phyloP scores from a whole-genome alignment of 495 filamentous ascomycete genomes.

The Lophiotrema nucula region DNA sequence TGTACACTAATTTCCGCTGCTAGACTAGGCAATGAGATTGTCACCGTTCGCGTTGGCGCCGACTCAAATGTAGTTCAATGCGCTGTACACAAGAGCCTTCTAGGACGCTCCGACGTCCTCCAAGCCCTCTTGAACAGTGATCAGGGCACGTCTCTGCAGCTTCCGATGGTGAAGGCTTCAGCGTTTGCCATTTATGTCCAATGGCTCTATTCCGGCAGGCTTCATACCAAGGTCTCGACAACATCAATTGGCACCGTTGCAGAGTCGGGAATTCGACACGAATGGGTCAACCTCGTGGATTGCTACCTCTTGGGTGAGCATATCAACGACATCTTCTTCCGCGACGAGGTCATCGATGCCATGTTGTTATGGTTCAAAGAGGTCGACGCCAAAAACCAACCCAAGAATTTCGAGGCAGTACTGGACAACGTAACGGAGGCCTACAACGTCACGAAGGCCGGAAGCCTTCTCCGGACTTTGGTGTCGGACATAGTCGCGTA shows the following conservation, averaged over 20 bases:
- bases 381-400: not conserved
- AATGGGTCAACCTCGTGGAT: not conserved
- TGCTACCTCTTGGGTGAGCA: not conserved
- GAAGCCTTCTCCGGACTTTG: not conserved
- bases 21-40: too few relatives aligned
- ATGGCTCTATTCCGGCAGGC: constrained; percentile 2
- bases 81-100: too few relatives aligned
- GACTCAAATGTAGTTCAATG: too few relatives aligned
- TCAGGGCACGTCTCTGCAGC: too few relatives aligned
- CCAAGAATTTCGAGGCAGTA: too few relatives aligned
- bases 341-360: not conserved
- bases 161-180: too few relatives aligned
- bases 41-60: too few relatives aligned
- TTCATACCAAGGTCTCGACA: too few relatives aligned
- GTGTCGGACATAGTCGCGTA: not conserved
- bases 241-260: too few relatives aligned
- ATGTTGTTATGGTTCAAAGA: not conserved
- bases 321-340: not conserved
- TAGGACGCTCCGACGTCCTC: too few relatives aligned
- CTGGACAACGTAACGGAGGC: not conserved
- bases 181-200: constrained; percentile 4
- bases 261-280: not conserved
- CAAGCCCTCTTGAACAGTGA: too few relatives aligned
- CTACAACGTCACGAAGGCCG: not conserved
- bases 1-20: too few relatives aligned